Evolutionary conservation across 2,329 filamentous ascomycete species (phyloP).

Genomic region (Diaporthe sp.): DNA sequence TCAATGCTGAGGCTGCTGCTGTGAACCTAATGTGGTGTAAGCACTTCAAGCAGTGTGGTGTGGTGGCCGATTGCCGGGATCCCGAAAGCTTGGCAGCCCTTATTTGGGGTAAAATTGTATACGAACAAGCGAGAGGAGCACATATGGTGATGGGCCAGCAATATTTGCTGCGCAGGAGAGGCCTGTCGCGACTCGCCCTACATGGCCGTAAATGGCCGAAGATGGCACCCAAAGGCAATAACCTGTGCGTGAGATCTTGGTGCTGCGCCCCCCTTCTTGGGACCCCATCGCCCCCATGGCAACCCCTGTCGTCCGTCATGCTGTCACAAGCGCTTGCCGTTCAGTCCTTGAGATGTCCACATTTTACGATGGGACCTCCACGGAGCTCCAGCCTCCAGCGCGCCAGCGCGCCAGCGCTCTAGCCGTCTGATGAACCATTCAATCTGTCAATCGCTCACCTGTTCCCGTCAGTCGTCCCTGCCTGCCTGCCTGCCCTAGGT

Average conservation of each 20-base stretch:
- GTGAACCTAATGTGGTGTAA: background rate
- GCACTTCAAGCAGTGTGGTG: background rate
- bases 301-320: background rate
- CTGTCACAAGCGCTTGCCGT: slow-evolving; percentile 31
- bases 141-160: slow-evolving; percentile 29
- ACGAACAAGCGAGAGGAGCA: slow-evolving; percentile 36
- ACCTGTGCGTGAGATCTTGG: slow-evolving; percentile 17
- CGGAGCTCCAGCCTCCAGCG: background rate
- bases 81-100: slow-evolving; percentile 7
- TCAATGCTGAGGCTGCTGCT: background rate
- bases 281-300: background rate
- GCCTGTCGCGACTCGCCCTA: slow-evolving; percentile 10
- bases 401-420: background rate
- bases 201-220: background rate
- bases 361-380: slow-evolving; percentile 12
- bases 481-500: background rate
- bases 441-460: background rate
- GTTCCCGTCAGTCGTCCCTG: background rate
- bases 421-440: slow-evolving; percentile 1
- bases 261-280: slow-evolving; percentile 20
- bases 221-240: background rate
- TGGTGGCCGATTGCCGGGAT: slow-evolving; percentile 17
- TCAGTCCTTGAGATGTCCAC: slow-evolving; percentile 11
- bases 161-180: slow-evolving; percentile 7
- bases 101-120: slow-evolving; percentile 22